Evolutionary conservation across 2,329 filamentous ascomycete species (phyloP).

Genomic region (Coniosporium tulheliwenetii): DNA sequence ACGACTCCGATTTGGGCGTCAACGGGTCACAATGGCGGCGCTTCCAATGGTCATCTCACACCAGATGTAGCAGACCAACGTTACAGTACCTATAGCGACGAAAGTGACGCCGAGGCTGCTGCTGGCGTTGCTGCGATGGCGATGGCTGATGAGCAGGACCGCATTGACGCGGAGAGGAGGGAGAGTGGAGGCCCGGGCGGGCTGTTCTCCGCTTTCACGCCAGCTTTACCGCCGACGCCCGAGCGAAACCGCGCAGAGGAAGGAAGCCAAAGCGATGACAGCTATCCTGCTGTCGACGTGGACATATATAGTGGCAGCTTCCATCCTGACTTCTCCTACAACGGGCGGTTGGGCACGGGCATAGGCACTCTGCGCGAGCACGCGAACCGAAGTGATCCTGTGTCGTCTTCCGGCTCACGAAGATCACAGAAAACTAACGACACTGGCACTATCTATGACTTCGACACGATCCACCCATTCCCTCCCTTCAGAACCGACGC

Average conservation of each 20-base stretch:
- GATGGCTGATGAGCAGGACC: slow-evolving; percentile 66
- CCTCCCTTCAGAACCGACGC: slow-evolving; percentile 42
- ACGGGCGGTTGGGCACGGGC: too few relatives aligned
- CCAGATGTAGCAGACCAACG: slow-evolving; percentile 28
- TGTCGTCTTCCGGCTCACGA: slow-evolving; percentile 29
- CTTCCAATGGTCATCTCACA: slow-evolving; percentile 32
- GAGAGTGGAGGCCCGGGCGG: slow-evolving; percentile 38
- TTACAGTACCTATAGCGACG: slow-evolving; percentile 43
- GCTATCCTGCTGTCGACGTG: slow-evolving; percentile 49
- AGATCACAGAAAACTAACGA: slow-evolving; percentile 26
- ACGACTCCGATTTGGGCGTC: background rate
- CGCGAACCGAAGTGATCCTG: slow-evolving; percentile 18
- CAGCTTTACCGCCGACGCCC: too few relatives aligned
- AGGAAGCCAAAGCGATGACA: slow-evolving; percentile 42
- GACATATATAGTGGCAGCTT: slow-evolving; percentile 67
- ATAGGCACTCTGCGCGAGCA: too few relatives aligned
- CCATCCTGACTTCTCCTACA: too few relatives aligned
- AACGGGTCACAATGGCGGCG: background rate
- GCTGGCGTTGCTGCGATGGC: slow-evolving; percentile 73
- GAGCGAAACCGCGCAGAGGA: slow-evolving; percentile 25
- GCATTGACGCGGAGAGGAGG: slow-evolving; percentile 39
- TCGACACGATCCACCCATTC: slow-evolving; percentile 41
- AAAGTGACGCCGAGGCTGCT: slow-evolving; percentile 77
- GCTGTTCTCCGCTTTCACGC: slow-evolving; percentile 20
- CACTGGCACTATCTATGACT: slow-evolving; percentile 11